phyloP scores from a whole-genome alignment of 2,329 filamentous ascomycete genomes.

The Fonsecaea pedrosoi region DNA sequence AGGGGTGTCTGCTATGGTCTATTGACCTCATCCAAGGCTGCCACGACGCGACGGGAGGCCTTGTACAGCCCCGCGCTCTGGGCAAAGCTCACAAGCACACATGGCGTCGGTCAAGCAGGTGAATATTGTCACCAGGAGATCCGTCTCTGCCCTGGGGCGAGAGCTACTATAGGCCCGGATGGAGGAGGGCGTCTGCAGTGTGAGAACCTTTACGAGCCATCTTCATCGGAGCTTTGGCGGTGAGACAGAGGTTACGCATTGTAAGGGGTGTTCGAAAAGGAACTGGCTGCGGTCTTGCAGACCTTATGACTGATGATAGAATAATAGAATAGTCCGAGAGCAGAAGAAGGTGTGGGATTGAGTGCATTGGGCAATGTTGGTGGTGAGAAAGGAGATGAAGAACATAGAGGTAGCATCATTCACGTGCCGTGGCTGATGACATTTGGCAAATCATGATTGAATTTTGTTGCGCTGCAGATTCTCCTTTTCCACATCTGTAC shows the following conservation, averaged over 20 bases:
- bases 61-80: not conserved
- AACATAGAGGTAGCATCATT: not conserved
- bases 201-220: not conserved
- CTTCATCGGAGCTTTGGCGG: not conserved
- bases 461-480: not conserved
- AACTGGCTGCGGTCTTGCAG: not conserved
- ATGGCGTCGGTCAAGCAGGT: not conserved
- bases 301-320: not conserved
- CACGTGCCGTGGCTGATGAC: no score
- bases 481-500: not conserved
- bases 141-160: not conserved
- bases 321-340: not conserved
- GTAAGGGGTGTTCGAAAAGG: not conserved
- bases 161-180: not conserved
- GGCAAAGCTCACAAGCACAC: not conserved
- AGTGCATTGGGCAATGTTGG: not conserved
- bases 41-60: not conserved
- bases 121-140: not conserved
- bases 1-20: not conserved
- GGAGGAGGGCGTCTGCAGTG: not conserved
- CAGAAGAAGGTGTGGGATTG: not conserved
- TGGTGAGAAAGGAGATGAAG: not conserved
- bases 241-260: not conserved
- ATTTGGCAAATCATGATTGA: no score
- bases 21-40: not conserved